Evolutionary conservation across 441 rosid species (phyloP), one percentile per base, ranked within the genome.

Genomic region (Adansonia madagascariensis): DNA sequence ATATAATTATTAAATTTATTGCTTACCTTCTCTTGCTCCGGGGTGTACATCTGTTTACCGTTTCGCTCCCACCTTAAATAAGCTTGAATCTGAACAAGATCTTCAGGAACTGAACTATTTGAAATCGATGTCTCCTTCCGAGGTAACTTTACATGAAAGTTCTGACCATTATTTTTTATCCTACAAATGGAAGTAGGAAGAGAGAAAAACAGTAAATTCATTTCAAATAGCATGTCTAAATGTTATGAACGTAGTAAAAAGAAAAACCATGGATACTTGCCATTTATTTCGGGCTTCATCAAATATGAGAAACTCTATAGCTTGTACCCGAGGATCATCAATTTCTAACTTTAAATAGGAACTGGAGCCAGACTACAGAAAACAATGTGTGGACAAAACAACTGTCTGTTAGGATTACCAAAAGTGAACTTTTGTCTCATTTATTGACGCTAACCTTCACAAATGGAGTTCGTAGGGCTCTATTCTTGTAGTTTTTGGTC

Each of bases 21-120:
- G 80, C 85, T 86, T 89, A 86, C 98, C 98, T 90, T 94, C 89
- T 96, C 97, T 86, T 94, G 86, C 85, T 92, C 91, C 20, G 97
- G 97, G 62, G 84, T 76, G 85, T 92, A 96, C 82, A 77, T 89
- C 83, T 89, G 97, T 88, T 91, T 96, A 71, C 99, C 98, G 43
- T 89, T 94, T 86, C 94, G 90, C 89, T 96, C 99, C 99, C 99
- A 96, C 84, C 98, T 89, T 71, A 92, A 53, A 89, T 91, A 92
- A 47, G 99, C 91, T 85, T 96, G 99, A 79, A 91, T 69, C 84
- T 92, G 98, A 75, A 96, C 97, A 82, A 96, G 99, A 61, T 95
- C 98, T 81, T 92, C 98, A 76, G 98, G 98, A 85, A 92, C 87
- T 66, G 89, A 82, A 73, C 81, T 80, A 74, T 83, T 89, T 64